Evolutionary conservation across 2,329 filamentous ascomycete species (phyloP).

Genomic region (Talaromyces sp.): DNA sequence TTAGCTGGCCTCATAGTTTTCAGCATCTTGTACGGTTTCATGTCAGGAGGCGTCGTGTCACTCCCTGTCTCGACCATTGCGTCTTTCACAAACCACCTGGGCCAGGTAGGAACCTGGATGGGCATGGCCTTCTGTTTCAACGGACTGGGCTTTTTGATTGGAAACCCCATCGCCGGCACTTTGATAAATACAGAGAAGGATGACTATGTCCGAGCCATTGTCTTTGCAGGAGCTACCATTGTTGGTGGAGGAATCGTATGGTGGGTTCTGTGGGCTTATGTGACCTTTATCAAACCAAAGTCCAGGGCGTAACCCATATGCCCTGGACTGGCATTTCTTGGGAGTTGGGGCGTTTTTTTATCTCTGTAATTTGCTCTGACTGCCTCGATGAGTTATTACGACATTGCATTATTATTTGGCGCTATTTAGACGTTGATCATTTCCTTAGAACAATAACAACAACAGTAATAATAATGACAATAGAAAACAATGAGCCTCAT

Average conservation of each 20-base stretch:
- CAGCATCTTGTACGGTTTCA: constrained; percentile 43
- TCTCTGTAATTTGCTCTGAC: background rate
- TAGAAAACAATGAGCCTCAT: background rate
- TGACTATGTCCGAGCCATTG: background rate
- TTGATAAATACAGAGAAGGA: background rate
- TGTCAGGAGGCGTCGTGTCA: constrained; percentile 29
- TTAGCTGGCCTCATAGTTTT: constrained; percentile 42
- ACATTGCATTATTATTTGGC: background rate
- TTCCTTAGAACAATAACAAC: background rate
- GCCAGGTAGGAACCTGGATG: constrained; percentile 35
- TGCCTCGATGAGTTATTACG: background rate
- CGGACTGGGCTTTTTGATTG: constrained; percentile 20
- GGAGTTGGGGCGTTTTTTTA: background rate
- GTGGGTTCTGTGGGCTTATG: background rate
- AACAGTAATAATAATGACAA: background rate
- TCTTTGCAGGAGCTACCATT: background rate
- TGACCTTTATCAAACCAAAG: background rate
- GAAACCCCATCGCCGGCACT: constrained; percentile 14
- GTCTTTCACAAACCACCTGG: constrained; percentile 24
- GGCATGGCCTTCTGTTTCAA: constrained; percentile 34
- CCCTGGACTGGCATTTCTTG: background rate
- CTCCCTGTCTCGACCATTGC: constrained; percentile 34
- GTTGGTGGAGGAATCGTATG: background rate
- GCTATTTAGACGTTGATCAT: background rate
- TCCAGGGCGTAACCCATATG: background rate